These are phyloP conservation scores for Hirsutella rhossiliensis DNA, from an alignment of 2,329 filamentous ascomycete genomes.

Conservation along the genomic window DNA sequence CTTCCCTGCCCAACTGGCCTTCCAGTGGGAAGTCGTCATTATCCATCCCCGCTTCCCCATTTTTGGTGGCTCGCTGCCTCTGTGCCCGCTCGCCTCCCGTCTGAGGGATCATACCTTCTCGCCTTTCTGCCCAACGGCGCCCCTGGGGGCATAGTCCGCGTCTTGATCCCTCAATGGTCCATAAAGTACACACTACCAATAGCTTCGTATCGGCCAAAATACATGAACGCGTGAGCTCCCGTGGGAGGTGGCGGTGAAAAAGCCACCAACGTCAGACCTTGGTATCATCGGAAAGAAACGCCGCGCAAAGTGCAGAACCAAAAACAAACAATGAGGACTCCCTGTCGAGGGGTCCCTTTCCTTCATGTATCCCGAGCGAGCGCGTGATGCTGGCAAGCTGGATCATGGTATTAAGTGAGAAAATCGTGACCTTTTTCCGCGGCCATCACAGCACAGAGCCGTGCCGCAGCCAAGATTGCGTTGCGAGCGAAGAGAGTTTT, in stretches of 20 bases:
- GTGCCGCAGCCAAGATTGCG: neutral
- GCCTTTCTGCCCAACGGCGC: slow-evolving; percentile 12
- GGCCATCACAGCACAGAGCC: neutral
- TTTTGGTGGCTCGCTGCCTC: no score
- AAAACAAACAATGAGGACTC: slow-evolving; percentile 5
- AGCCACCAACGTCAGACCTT: slow-evolving; percentile 12
- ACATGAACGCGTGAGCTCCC: slow-evolving; percentile 4
- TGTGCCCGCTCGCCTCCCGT: no score
- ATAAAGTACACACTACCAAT: slow-evolving; percentile 17
- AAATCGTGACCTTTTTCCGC: neutral
- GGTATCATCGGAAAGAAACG: slow-evolving; percentile 16
- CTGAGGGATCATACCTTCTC: neutral
- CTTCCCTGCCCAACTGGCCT: no score
- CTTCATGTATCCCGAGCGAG: neutral
- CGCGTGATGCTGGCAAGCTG: neutral
- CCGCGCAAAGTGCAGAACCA: slow-evolving; percentile 7
- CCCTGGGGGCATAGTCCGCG: slow-evolving; percentile 4
- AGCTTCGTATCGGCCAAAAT: neutral
- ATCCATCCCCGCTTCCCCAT: no score
- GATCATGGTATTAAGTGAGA: neutral
- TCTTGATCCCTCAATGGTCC: neutral
- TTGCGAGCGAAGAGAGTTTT: slow-evolving; percentile 5
- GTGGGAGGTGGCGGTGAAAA: neutral
- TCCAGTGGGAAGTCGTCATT: no score
- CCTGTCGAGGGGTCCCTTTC: neutral